Evolutionary conservation across 192 early-diverging fungal species (phyloP).

Genomic region (Funneliformis mosseae): DNA sequence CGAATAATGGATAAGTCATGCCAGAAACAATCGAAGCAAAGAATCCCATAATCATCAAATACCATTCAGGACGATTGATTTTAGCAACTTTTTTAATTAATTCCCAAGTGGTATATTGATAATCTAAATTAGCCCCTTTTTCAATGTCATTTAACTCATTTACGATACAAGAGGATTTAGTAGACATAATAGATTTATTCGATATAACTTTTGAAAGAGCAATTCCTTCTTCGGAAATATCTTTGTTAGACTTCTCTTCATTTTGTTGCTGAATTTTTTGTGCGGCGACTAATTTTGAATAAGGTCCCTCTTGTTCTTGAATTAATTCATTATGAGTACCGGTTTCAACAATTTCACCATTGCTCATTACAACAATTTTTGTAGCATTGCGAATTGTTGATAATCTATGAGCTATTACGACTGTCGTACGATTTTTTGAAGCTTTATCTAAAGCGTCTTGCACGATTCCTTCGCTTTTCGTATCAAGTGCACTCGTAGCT

Average conservation of each 20-base stretch:
- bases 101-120: conserved; percentile 20
- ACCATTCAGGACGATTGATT: conserved; percentile 5
- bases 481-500: conserved; percentile 87
- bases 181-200: background rate
- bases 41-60: conserved; percentile 5
- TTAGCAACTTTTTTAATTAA: background rate
- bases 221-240: background rate
- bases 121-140: background rate
- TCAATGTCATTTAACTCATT: background rate
- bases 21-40: background rate
- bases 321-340: conserved; percentile 76
- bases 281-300: conserved; percentile 57
- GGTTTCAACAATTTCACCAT: conserved; percentile 64
- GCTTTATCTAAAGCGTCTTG: conserved; percentile 80
- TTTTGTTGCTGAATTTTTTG: conserved; percentile 49
- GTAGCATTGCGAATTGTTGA: conserved; percentile 83
- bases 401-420: conserved; percentile 83
- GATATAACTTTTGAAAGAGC: background rate
- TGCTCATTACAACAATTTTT: conserved; percentile 75
- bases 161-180: background rate
- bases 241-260: background rate
- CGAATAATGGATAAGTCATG: conserved; percentile 69
- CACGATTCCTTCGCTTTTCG: conserved; percentile 70
- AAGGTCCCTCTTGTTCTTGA: conserved; percentile 47
- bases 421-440: conserved; percentile 73